These are phyloP conservation scores for Irpex rosettiformis DNA, from an alignment of 1,284 basidiomycete species.

Conservation along the genomic window DNA sequence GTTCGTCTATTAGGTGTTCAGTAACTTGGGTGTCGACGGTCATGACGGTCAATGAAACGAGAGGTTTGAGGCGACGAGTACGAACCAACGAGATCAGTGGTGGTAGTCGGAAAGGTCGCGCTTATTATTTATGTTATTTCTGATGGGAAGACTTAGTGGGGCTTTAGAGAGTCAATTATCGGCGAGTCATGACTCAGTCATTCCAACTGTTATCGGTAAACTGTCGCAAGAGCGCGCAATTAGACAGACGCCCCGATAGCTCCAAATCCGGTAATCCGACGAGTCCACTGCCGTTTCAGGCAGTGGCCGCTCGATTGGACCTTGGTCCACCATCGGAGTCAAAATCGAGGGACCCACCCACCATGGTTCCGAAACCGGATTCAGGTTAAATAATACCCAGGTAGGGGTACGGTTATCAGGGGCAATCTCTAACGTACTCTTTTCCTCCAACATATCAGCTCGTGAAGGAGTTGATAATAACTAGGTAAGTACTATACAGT, in stretches of 20 bases:
- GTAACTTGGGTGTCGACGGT: too few relatives aligned
- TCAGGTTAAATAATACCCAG: too few relatives aligned
- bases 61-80: neutral
- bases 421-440: too few relatives aligned
- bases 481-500: too few relatives aligned
- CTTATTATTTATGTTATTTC: neutral
- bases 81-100: neutral
- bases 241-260: neutral
- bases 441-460: too few relatives aligned
- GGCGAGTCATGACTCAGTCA: neutral
- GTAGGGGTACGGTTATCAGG: too few relatives aligned
- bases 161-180: neutral
- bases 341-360: too few relatives aligned
- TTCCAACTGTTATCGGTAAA: neutral
- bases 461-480: too few relatives aligned
- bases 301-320: too few relatives aligned
- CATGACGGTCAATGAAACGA: neutral
- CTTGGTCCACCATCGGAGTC: too few relatives aligned
- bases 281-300: too few relatives aligned
- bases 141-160: neutral
- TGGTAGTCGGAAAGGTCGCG: neutral
- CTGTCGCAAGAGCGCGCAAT: neutral
- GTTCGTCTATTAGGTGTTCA: neutral
- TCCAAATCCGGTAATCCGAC: neutral
- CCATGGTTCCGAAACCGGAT: too few relatives aligned